A percentile compares a stretch with the other conserved stretches of the same genome.
phyloP scores from a whole-genome alignment of 257 asterid genomes.

The Misopates orontium region DNA sequence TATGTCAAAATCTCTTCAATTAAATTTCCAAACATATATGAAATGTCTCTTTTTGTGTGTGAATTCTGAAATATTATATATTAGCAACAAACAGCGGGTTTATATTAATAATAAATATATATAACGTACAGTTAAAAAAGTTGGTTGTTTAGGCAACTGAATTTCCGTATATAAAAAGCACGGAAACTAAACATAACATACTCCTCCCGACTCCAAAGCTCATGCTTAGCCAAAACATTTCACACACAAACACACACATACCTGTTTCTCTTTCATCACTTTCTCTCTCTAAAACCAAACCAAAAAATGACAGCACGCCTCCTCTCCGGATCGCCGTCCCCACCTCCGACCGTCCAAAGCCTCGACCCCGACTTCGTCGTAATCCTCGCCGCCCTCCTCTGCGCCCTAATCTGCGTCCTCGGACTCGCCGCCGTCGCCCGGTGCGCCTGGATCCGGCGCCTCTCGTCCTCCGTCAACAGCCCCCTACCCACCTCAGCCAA shows the following conservation, averaged over 20 bases:
- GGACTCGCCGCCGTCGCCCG: slow-evolving; percentile 22
- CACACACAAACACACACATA: neutral
- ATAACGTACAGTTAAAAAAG: too few species aligned
- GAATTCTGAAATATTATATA: too few species aligned
- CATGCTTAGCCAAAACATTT: neutral
- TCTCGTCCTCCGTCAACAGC: neutral
- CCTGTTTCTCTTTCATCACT: neutral
- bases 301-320: slow-evolving; percentile 14
- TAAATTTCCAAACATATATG: too few species aligned
- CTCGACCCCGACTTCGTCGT: slow-evolving; percentile 16
- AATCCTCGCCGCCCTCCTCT: slow-evolving; percentile 24
- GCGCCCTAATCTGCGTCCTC: slow-evolving; percentile 23
- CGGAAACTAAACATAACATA: too few species aligned
- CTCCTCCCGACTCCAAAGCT: neutral
- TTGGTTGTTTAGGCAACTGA: neutral
- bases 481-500: neutral
- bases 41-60: too few species aligned
- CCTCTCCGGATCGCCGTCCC: slow-evolving; percentile 2
- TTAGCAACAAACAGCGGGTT: too few species aligned
- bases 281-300: neutral
- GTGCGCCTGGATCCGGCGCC: slow-evolving; percentile 26
- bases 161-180: neutral
- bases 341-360: slow-evolving; percentile 2
- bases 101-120: neutral
- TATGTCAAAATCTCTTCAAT: too few species aligned